Base-by-base conservation (phyloP, 2,329 filamentous ascomycete species). In the Talaromyces marneffei region DNA sequence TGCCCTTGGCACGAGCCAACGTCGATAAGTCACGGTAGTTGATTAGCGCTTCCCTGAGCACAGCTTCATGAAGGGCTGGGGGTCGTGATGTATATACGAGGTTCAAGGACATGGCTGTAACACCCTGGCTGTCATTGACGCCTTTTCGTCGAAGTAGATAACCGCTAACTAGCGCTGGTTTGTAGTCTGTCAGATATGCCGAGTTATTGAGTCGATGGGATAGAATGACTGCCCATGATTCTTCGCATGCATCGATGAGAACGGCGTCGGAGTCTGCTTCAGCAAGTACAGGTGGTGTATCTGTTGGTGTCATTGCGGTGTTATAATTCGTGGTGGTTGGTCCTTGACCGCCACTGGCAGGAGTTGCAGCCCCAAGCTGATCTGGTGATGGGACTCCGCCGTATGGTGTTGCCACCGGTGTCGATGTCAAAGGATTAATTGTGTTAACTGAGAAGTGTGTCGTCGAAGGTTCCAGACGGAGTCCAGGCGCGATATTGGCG, bases 161-260 rank as follows among this genome's bases (percentile, higher is more conserved):
- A 23, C 76, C 79, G 62, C 77, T 81, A n/a, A 73, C 72, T 42
- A 79, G 65, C 7, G 77, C 73, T 23, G 78, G 77, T 23, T 74
- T 73, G 65, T 74, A 75, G 57, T 78, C 75, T 7, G 74, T 74
- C 37, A 79, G 66, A 52, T 75, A 75, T 0, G 71, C 70, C 3
- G 76, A 75, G 61, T 71, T 74, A 61, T 77, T 77, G 35, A 78
- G 66, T 29, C 75, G 78, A 66, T 82, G 81, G 0, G 79, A 80
- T 61, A 87, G 75, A 20, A 85, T 76, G 7, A 86, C 72, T 33
- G 77, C 79, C 83, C 84, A 87, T 0, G 82, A 82, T 64, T 87
- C 84, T 67, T 87, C 85, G 23, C 78, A 79, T 18, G 80, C 71
- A 66, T 87, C 84, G 40, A 83, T 72, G 10, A 87, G 78, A 9